Evolutionary conservation across 78 protist species (phyloP), one percentile per base, ranked within the genome.

Genomic region (Dictyostelium brefeldianum): DNA sequence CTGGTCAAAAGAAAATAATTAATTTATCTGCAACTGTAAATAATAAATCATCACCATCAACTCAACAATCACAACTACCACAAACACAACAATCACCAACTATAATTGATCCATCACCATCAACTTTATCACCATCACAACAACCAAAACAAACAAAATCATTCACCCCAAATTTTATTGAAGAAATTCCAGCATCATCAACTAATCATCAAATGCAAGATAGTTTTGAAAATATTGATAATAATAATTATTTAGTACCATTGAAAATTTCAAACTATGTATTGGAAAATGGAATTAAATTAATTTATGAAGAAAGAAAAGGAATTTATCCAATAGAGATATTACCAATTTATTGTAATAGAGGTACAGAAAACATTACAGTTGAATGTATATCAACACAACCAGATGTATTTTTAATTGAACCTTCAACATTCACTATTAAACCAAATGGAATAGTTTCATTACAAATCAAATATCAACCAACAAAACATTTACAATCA

Each of bases 231-330:
- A 62, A 62, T 62, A 36, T 69, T 17, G 77, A 69, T 17, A 69
- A 69, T 7, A 36, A 36, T 36, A 69, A 36, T 71, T 41, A 12
- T 46, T 41, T 25, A 71, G 51, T 78, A 7, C 70, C 83, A 78
- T 20, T 78, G 9, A 78, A 31, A 17, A 56, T 78, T 27, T 78
- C 83, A 78, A 78, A 78, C 36, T 54, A 54, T 54, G 83, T 78
- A 12, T 36, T 78, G 51, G 65, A 51, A 31, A 78, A 56, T 56
- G 83, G 83, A 20, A 51, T 78, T 11, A 78, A 78, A 36, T 31
- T 78, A 20, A 27, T 78, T 4, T 78, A 78, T 56, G 83, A 78
- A 54, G 71, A 78, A 36, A 78, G 70, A 54, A 78, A 78, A 43
- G 43, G 56, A 54, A 20, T 78, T 1, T 15, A 54, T 25, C 83